These are phyloP conservation scores for Claviceps cyperi DNA, from an alignment of 2,329 filamentous ascomycete species.

Conservation along the genomic window DNA sequence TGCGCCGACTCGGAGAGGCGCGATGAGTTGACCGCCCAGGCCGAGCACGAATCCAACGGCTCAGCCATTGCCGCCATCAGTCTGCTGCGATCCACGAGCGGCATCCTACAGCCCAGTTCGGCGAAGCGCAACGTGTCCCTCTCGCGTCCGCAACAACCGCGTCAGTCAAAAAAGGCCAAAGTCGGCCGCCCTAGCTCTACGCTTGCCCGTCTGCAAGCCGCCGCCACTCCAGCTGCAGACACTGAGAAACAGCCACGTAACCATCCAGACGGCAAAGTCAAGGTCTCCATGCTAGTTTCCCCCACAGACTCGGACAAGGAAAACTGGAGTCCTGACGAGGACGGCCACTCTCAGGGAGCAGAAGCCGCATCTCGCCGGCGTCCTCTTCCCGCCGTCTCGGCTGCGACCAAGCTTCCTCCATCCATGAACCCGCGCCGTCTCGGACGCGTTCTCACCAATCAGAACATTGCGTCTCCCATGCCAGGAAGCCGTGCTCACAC, in stretches of 20 bases:
- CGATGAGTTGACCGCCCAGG: constrained; percentile 66
- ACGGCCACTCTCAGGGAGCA: constrained; percentile 12
- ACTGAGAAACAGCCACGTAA: constrained; percentile 13
- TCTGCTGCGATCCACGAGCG: constrained; percentile 57
- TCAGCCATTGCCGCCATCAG: constrained; percentile 72
- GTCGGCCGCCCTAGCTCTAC: constrained; percentile 48
- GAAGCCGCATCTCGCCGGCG: constrained; percentile 13
- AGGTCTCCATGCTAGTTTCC: constrained; percentile 24
- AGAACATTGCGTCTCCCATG: constrained; percentile 17
- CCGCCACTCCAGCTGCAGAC: constrained; percentile 15
- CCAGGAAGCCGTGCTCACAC: constrained; percentile 26
- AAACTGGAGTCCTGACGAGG: constrained; percentile 57
- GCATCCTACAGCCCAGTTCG: constrained; percentile 37
- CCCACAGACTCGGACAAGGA: constrained; percentile 77
- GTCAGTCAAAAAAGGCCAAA: constrained; percentile 45
- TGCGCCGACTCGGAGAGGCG: constrained; percentile 70
- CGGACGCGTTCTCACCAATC: constrained; percentile 27
- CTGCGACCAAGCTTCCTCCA: constrained; percentile 10
- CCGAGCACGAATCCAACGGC: constrained; percentile 65
- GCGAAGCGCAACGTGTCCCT: constrained; percentile 49
- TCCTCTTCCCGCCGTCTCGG: constrained; percentile 20
- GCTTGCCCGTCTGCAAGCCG: constrained; percentile 40
- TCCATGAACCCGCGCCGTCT: constrained; percentile 24
- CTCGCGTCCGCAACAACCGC: constrained; percentile 16
- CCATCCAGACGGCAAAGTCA: constrained; percentile 19